Evolutionary conservation across 768 basidiomycete genomes (phyloP), one percentile per base, ranked within the genome.

Genomic region (Lactifluus piperatus): DNA sequence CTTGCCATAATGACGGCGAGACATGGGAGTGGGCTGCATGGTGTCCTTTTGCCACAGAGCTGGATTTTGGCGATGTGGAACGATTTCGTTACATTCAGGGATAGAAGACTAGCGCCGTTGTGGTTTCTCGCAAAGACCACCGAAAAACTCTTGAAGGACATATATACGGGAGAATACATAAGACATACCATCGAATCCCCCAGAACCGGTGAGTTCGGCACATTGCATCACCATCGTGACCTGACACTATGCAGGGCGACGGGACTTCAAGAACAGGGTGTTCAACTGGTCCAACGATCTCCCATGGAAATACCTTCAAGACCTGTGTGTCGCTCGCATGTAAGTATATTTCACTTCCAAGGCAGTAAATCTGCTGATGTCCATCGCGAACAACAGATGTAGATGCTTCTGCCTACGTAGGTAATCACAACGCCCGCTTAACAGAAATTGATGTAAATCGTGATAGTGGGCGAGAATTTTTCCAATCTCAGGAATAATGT

Each of bases 31-130:
- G 46, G 62, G 16, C 67, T 82, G 0, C 78, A 84, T 64, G 71
- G 73, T 16, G 62, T 81, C 27, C 76, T 77, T 5, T 72, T 86
- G 34, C 84, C 84, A 0, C 75, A 75, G 2, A 77, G 75, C 52
- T 86, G 83, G 82, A 64, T 83, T 20, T 34, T 71, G 16, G 57
- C 60, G 18, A 41, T 27, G 45, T 64, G 46, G 58, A 59, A 16
- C 64, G 60, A 56, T 62, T 63, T 58, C 8, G 24, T 39, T 26
- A 29, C 22, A 13, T 62, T 53, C 32, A 60, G 30, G 26, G 34
- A 46, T 3, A 32, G 32, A 6, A 0, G 18, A 26, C n/a, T 39
- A 3, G 44, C 39, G 1, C 52, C 45, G 32, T 52, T 59, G 22
- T n/a, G 4, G 32, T 5, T 36, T 13, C 52, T 58, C 11, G 51